Evolutionary conservation across 2,329 filamentous ascomycete species (phyloP).

Genomic region (Neurospora crassa): DNA sequence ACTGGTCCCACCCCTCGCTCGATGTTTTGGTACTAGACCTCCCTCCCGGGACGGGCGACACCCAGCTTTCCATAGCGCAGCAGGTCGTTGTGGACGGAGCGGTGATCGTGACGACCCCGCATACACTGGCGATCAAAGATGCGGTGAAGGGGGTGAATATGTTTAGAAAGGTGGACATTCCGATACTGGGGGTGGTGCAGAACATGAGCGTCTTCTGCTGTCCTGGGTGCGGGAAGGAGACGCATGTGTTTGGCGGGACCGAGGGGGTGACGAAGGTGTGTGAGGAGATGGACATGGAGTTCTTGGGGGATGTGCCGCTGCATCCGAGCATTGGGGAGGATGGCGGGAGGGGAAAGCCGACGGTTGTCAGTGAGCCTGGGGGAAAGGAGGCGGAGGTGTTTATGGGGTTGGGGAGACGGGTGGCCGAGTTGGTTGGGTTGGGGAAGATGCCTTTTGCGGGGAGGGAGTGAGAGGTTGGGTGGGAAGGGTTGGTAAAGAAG

Average conservation of each 20-base stretch:
- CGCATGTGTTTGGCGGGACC: conserved; percentile 62
- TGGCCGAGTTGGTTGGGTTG: conserved; percentile 37
- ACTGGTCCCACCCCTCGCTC: conserved; percentile 60
- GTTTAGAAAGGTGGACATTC: conserved; percentile 77
- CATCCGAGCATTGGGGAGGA: conserved; percentile 81
- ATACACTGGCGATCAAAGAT: conserved; percentile 86
- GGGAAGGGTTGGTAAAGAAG: background rate
- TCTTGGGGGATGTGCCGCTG: conserved; percentile 82
- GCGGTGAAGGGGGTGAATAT: conserved; percentile 87
- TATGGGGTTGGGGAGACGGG: conserved; percentile 52
- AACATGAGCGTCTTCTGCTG: conserved; percentile 86
- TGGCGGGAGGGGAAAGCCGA: conserved; percentile 78
- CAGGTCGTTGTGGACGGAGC: conserved; percentile 83
- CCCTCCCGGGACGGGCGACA: conserved; percentile 90
- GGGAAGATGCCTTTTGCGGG: background rate
- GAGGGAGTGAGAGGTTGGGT: background rate
- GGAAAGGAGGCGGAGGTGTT: conserved; percentile 67
- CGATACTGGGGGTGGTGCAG: conserved; percentile 78
- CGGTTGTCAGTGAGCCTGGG: conserved; percentile 75
- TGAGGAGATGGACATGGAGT: conserved; percentile 44
- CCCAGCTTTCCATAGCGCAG: conserved; percentile 86
- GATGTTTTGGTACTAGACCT: conserved; percentile 86
- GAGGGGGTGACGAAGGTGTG: conserved; percentile 61
- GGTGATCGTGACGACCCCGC: conserved; percentile 85
- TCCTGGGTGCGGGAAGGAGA: conserved; percentile 64